Evolutionary conservation across 805 yeast genomes (phyloP), one percentile per base, ranked within the genome.

Genomic region (Hanseniaspora thailandica): DNA sequence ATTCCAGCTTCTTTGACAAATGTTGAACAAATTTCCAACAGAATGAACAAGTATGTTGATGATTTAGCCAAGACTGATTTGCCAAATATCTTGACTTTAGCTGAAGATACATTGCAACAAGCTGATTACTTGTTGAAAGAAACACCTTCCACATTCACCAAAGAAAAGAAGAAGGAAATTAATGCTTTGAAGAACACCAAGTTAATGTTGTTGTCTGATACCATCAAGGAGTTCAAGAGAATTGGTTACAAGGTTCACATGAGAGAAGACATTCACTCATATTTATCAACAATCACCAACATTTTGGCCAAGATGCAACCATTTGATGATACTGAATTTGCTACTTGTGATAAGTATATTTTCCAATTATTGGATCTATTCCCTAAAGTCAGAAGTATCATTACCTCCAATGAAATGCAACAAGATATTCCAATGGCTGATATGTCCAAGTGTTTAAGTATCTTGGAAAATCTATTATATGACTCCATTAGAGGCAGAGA

Each of bases 121-220:
- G 81, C 86, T 64, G 81, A 79, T 9, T 66, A 76, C 13, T 71
- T 94, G 39, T 74, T 79, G 52, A 72, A 76, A 28, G 95, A 85
- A 58, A 93, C 98, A 0, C 98, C 98, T 1, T 67, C 69, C 1
- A 75, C 70, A 2, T 71, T 74, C 58, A 82, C 76, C 4, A 86
- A 89, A 52, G 94, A 84, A 36, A 81, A 78, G 58, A 87, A 88
- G 68, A 84, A 84, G 63, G 62, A 71, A 0, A 66, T 83, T 36
- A 81, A 88, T 1, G 74, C 86, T 6, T 71, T 93, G 66, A 85
- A 83, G 61, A 75, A 82, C n/a, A 90, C 86, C 61, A 93, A 93
- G 67, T 73, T 81, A 56, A 84, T 82, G 58, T 66, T 88, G 6
- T 69, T 94, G 52, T 84, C 93, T 67, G 86, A 82, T 55, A 76